Base-by-base conservation (phyloP, 2,329 filamentous ascomycete species). In the Dactylellina sp. region DNA sequence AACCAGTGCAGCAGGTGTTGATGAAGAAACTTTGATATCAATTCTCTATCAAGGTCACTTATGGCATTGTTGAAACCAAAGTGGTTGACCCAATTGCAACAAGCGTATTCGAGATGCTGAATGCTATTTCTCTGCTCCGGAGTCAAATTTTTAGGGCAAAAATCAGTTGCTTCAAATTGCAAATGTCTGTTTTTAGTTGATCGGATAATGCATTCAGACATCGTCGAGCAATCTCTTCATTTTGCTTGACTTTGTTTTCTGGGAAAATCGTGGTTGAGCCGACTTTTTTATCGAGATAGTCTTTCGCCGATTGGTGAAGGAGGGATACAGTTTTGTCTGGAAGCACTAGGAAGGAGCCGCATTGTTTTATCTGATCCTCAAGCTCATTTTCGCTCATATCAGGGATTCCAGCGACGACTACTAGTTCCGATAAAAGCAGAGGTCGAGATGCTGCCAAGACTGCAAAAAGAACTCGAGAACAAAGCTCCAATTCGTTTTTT, bases 271-370 rank as follows among this genome's bases (percentile, higher is more conserved):
- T 11, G 9, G 1, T 1, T 22, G 22, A 44, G 11, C 50, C 35
- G 11, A 49, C 25, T 40, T 49, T 14, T 1, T 20, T 12, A 6
- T 56, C 61, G 0, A 68, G 24, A 7, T 50, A 68, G 14, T 68
- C 63, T 22, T 59, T 68, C 1, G 52, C 46, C 6, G 63, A 68
- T 37, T 59, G 63, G 46, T 68, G 63, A 7, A 60, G 22, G 44
- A 68, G 44, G 37, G 22, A 68, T 1, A 68, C 7, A 18, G 14
- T 32, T 1, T 46, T 1, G 14, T 68, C n/a, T 25, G 50, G 32
- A 24, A 60, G 6, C 0, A 25, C 6, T 1, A 68, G 37, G 18
- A 68, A 68, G 3, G 63, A 52, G 0, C 63, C 63, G 22, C 63
- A 68, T 14, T 35, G 20, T 25, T 50, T 59, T 6, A 60, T 28